Evolutionary conservation across 2,329 filamentous ascomycete species (phyloP), one percentile per base, ranked within the genome.

Genomic region (Calycina marina): DNA sequence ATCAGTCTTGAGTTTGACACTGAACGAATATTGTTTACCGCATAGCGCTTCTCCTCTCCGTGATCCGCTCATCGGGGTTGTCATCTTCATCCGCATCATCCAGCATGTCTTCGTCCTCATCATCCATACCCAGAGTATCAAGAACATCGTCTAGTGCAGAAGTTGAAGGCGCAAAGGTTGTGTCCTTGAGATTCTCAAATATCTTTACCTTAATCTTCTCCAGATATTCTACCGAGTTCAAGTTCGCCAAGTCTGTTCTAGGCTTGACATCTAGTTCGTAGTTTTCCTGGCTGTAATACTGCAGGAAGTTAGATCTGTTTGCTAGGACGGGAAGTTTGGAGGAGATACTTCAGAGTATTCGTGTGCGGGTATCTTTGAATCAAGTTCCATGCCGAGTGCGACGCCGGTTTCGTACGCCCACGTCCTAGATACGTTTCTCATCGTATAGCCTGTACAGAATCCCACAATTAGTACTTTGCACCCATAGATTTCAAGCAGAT

Each of bases 131-230:
- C 10, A 18, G 12, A 18, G 27, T 10, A 10, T 10, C 27, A 10
- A 10, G 27, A 16, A 15, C n/a, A 29, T 14, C 27, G 8, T 12
- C 12, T 15, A 14, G 9, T 4, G 15, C 11, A 10, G 12, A 15
- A 17, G 18, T 15, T 6, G 27, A 29, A 10, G 27, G 27, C 14
- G 27, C 27, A 15, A 29, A 29, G 11, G 12, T 18, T 6, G 14
- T 29, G 14, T 29, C 27, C 10, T 29, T 29, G 14, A 29, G 12
- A 17, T 29, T 29, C 12, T 29, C 27, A 17, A 29, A 18, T 29
- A 29, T 29, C 4, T 18, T 29, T 2, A 18, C 14, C 15, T 14
- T 29, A 12, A 29, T 29, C 15, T 29, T 29, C 15, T 29, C 15
- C 12, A 29, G 27, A 18, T 29, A 29, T 17, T 29, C 27, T 3